Evolutionary conservation across 352 stramenopile genomes (phyloP), one percentile per base, ranked within the genome.

Genomic region (Globisporangium spiculum): DNA sequence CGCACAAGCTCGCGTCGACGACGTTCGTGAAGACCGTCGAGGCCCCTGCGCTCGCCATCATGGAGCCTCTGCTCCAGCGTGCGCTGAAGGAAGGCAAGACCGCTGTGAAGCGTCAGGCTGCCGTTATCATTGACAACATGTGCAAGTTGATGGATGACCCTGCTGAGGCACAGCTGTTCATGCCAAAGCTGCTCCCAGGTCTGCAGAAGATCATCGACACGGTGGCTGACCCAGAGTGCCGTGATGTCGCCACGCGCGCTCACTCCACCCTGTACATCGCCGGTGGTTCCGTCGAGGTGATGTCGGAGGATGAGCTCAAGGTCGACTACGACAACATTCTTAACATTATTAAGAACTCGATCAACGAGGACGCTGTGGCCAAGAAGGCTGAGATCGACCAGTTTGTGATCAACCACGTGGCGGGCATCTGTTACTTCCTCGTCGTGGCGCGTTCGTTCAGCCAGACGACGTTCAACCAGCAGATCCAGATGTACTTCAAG

Each of bases 101-200:
- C 3, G 89, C 97, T 18, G 97, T 98, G 36, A 99, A 99, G 84
- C 94, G 97, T 90, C 97, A 99, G 84, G 94, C 93, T 59, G 95
- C 96, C 71, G 97, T 99, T 69, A 99, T 99, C 72, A 99, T 99
- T 78, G 96, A 99, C 88, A 99, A 99, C 86, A 99, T 99, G 96
- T 98, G 91, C 80, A 99, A 99, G 90, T 88, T 99, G 50, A 98
- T 99, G 71, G 97, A 99, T 78, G 96, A 99, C 77, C 95, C 97
- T 1, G 77, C 97, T 73, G 96, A 99, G 77, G 97, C 96, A 10
- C 95, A 97, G 81, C 89, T 98, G 34, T 99, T 99, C 84, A 95
- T 99, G 78, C 97, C 97, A 27, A 96, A 99, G 72, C 88, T 99
- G 12, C 87, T 99, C 52, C 97, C 97, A 65, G 97, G 95, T 58